Evolutionary conservation across 2,329 filamentous ascomycete species (phyloP), one percentile per base, ranked within the genome.

Genomic region (Claviceps monticola): DNA sequence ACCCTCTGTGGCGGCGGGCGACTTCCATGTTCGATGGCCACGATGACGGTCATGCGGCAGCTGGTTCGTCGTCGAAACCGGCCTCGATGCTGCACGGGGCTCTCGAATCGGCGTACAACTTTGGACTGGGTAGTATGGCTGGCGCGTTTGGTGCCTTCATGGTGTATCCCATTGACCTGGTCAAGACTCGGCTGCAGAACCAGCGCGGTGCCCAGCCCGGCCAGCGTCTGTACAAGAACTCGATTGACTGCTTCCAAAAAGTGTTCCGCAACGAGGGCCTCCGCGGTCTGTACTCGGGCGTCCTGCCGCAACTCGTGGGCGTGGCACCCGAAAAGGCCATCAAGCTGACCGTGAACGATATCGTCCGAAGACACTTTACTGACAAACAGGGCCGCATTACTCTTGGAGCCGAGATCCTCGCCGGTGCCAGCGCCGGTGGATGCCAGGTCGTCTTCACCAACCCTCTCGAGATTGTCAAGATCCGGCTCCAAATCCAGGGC

Each of bases 281-380:
- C 67, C 77, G 75, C 41, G 93, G 93, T 21, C 71, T 98, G 48
- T 98, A 98, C 73, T 95, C 91, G 48, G 93, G 93, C 64, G 88
- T 98, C 19, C 68, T 96, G 50, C 93, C 93, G 11, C 93, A 98
- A 74, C 78, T 98, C 46, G 88, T 98, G 56, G 93, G 93, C 68
- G 93, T 98, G 46, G 93, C 93, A n/a, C 93, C 93, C 2, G 93
- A 98, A 68, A 98, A 98, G 75, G 93, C 93, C 60, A 98, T 98
- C 73, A 98, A 98, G 74, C 80, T 98, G 56, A 98, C 93, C 0
- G 90, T 98, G 62, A 98, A 98, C 69, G 93, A 98, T 65, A 71
- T 98, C 51, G 88, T 94, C 21, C 84, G 93, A 63, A 76, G 79
- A 8, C 76, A 78, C 58, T 84, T 90, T 62, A 86, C 83, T 3